Conservation (phyloP, 805 yeast species). For the Candida ficus region DNA sequence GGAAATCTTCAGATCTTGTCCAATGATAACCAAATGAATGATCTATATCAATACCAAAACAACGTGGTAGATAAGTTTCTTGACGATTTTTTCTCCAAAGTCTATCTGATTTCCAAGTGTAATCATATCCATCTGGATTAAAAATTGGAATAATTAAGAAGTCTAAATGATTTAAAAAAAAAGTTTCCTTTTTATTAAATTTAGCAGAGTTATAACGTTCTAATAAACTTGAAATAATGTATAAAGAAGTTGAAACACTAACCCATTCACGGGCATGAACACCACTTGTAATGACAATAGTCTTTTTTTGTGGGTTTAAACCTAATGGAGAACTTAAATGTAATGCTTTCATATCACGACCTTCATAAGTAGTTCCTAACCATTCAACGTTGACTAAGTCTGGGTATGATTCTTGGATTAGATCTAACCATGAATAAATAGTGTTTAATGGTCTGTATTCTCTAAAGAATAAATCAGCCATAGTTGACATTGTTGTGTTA, state of each 20-base stretch:
- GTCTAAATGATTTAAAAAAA: conserved; percentile 54
- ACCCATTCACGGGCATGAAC: conserved; percentile 92
- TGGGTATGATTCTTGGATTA: conserved; percentile 58
- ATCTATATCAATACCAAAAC: conserved; percentile 83
- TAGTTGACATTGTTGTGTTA: conserved; percentile 3
- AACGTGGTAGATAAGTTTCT: conserved; percentile 56
- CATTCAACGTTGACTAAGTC: conserved; percentile 55
- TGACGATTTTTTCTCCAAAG: conserved; percentile 90
- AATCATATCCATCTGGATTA: conserved; percentile 89
- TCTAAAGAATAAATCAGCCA: conserved; percentile 57
- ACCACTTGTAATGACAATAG: conserved; percentile 78
- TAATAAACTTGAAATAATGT: conserved; percentile 43
- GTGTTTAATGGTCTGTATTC: conserved; percentile 64
- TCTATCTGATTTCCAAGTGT: conserved; percentile 75
- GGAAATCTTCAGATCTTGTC: conserved; percentile 53
- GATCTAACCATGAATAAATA: conserved; percentile 67
- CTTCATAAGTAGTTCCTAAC: conserved; percentile 75
- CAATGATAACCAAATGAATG: conserved; percentile 78
- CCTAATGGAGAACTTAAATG: conserved; percentile 51
- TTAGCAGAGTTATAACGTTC: conserved; percentile 37
- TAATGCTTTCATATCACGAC: conserved; percentile 62
- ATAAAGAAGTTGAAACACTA: conserved; percentile 64
- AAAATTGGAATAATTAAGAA: conserved; percentile 76
- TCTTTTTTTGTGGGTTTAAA: conserved; percentile 42
- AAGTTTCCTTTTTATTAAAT: conserved; percentile 31